phyloP scores from a whole-genome alignment of 148 eudicot species.

The Hydrangea macrophylla region DNA sequence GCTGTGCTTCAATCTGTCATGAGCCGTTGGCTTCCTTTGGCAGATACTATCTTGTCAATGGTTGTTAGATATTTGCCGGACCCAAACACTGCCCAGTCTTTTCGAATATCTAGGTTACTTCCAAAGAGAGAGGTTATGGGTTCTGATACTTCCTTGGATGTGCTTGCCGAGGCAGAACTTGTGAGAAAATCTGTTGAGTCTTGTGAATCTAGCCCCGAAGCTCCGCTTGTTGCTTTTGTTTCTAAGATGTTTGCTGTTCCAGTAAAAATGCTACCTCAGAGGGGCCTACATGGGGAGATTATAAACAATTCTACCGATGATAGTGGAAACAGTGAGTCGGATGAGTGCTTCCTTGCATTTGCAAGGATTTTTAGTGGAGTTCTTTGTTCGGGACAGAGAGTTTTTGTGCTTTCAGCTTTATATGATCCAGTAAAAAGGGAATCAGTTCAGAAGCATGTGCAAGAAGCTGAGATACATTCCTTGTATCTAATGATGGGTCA shows the following conservation, averaged over 20 bases:
- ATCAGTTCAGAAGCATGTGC: conserved; percentile 69
- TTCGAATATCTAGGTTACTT: conserved; percentile 66
- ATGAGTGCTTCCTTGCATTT: conserved; percentile 96
- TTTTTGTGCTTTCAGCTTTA: conserved; percentile 79
- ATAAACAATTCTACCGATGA: conserved; percentile 43
- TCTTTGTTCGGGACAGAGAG: conserved; percentile 56
- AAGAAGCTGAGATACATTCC: conserved; percentile 76
- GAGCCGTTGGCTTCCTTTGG: conserved; percentile 91
- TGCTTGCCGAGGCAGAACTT: conserved; percentile 60
- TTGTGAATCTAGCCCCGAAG: conserved; percentile 67
- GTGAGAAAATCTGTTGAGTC: conserved; percentile 77
- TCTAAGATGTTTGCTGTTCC: conserved; percentile 97
- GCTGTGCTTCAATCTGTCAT: conserved; percentile 72
- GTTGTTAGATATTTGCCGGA: conserved; percentile 70
- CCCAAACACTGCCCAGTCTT: conserved; percentile 67
- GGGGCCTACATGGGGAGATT: conserved; percentile 53
- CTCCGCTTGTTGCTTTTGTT: conserved; percentile 86
- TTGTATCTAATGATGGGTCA: conserved; percentile 95
- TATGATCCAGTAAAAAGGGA: conserved; percentile 84
- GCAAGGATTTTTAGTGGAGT: conserved; percentile 91
- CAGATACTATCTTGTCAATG: conserved; percentile 69
- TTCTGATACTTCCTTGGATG: conserved; percentile 39
- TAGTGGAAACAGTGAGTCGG: conserved; percentile 48
- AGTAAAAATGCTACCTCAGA: conserved; percentile 62
- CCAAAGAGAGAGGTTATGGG: conserved; percentile 72